Evolutionary conservation across 805 yeast species (phyloP), one percentile per base, ranked within the genome.

Genomic region (Brettanomyces nanus): DNA sequence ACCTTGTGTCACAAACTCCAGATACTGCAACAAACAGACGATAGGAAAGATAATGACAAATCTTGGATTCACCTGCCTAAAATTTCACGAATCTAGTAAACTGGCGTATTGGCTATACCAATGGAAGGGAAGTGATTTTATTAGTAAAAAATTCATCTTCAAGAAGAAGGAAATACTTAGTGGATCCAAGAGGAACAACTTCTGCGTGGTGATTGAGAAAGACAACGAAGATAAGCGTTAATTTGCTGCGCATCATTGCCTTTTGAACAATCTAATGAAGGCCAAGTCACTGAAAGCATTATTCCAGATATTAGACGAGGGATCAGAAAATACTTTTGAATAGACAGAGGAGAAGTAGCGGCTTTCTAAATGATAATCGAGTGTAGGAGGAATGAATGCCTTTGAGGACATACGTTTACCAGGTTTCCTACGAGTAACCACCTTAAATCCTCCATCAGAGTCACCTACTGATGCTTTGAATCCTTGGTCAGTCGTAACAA

Each of bases 1-100:
- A 26, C 95, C 97, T 0, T 90, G 98, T 54, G 65, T 85, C 1
- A 56, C 63, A 6, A 89, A 90, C 55, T 87, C 97, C 0, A 66
- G 97, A 32, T 90, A 89, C 54, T 75, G 80, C 56, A 54, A 58
- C 1, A 19, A 36, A 13, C 20, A 34, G 3, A 26, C 23, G 4
- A 32, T 41, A 17, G 31, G 40, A 21, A 17, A 28, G 5, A 69
- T 87, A 10, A 69, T 81, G 74, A 25, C 42, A 0, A 48, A 65
- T 6, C 59, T 85, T n/a, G 96, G 96, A 0, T 86, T 76, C 45
- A 43, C 40, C 6, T 43, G 63, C 26, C 35, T 67, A 4, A 52
- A 63, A 33, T 63, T 67, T 40, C 73, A 81, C 45, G 75, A 73
- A 38, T 77, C 95, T 0, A 66, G 69, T 35, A 87, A 87, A 50